A percentile compares a stretch with the other conserved stretches of the same genome.
Evolutionary conservation across 1,139 yeast species (phyloP).

Genomic region (Suhomyces bribrorum): DNA sequence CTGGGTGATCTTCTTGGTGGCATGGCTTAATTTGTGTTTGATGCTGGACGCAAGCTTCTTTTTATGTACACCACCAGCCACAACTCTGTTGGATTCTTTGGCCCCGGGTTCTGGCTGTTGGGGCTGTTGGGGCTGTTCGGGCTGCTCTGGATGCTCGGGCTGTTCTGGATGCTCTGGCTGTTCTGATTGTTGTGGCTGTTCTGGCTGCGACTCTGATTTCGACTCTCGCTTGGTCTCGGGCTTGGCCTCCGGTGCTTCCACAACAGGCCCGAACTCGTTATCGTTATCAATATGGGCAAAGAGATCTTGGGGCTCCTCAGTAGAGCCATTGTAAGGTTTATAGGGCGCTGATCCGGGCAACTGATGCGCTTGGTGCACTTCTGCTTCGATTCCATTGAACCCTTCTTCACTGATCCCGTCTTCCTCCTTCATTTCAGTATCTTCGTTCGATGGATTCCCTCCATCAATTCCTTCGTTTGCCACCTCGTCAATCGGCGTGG

Average conservation of each 20-base stretch:
- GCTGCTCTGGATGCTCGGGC: too few species aligned
- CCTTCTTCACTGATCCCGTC: neutral
- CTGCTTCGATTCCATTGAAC: neutral
- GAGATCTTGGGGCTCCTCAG: slow-evolving; percentile 2
- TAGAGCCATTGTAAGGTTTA: neutral
- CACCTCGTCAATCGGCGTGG: slow-evolving; percentile 5
- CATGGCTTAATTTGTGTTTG: slow-evolving; percentile 8
- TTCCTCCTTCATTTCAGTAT: neutral
- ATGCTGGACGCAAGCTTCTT: slow-evolving; percentile 5
- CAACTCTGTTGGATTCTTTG: neutral
- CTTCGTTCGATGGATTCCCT: neutral
- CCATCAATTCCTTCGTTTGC: neutral
- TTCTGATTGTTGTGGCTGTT: too few species aligned
- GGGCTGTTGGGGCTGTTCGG: too few species aligned
- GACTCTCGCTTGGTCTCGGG: too few species aligned
- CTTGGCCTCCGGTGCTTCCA: too few species aligned
- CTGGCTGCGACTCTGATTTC: too few species aligned
- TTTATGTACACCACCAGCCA: neutral
- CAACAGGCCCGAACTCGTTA: too few species aligned
- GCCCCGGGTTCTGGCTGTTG: neutral
- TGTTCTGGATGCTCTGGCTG: too few species aligned
- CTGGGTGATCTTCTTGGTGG: slow-evolving; percentile 9
- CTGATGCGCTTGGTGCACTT: too few species aligned
- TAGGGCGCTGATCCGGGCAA: too few species aligned
- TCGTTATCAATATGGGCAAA: neutral